Evolutionary conservation across 495 filamentous ascomycete species (phyloP).

Genomic region (Mycothermus thermophilus): DNA sequence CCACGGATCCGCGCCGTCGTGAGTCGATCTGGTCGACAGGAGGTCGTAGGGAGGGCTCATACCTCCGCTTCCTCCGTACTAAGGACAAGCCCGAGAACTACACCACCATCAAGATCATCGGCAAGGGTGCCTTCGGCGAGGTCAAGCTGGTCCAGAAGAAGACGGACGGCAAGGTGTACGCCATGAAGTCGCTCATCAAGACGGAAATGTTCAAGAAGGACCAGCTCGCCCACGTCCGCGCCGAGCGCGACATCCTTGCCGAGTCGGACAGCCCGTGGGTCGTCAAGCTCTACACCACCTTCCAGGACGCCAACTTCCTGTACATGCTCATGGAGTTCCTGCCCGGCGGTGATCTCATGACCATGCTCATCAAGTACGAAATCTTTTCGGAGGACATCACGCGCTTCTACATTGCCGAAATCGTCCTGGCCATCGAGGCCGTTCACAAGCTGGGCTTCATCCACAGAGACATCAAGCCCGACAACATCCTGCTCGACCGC

Average conservation of each 20-base stretch:
- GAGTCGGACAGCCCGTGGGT: constrained; percentile 99
- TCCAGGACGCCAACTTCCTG: constrained; percentile 88
- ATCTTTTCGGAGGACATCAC: constrained; percentile 99
- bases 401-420: constrained; percentile 97
- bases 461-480: constrained; percentile 98
- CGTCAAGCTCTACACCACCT: constrained; percentile 93
- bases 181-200: constrained; percentile 96
- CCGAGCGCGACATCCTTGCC: constrained; percentile 92
- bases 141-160: constrained; percentile 93
- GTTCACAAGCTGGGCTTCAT: constrained; percentile 98
- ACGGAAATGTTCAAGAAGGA: constrained; percentile 99
- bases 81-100: constrained; percentile 88
- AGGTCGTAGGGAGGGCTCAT: constrained; percentile 73
- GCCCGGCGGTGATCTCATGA: constrained; percentile 97
- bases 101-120: constrained; percentile 90
- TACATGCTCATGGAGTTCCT: constrained; percentile 99
- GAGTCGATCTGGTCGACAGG: constrained; percentile 63
- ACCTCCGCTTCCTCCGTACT: constrained; percentile 85
- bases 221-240: constrained; percentile 94
- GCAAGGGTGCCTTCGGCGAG: constrained; percentile 97
- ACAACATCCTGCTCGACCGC: constrained; percentile 93
- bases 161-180: constrained; percentile 93
- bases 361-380: constrained; percentile 99
- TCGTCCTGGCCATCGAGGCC: constrained; percentile 91
- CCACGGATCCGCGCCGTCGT: constrained; percentile 55